Percentiles rank a stretch among this genome's conserved stretches.
Evolutionary conservation across 345 rosid species (phyloP).

Genomic region (Gossypium turneri): DNA sequence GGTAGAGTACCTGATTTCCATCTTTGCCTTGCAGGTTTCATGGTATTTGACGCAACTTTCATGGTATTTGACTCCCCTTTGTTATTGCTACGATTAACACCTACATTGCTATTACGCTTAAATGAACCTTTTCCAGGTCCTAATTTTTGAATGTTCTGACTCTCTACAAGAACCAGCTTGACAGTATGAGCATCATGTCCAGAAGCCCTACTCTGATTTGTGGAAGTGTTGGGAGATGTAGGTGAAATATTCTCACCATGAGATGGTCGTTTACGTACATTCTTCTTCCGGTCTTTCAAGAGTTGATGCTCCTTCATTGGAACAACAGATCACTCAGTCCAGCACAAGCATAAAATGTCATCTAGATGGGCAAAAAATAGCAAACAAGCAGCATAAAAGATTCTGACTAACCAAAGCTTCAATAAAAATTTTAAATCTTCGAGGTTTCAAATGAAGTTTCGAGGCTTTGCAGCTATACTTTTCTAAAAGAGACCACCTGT

Average conservation of each 20-base stretch:
- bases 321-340: slow-evolving; percentile 24
- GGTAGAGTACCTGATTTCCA: slow-evolving; percentile 65
- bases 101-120: slow-evolving; percentile 56
- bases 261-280: slow-evolving; percentile 59
- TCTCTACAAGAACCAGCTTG: slow-evolving; percentile 67
- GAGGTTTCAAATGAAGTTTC: slow-evolving; percentile 94
- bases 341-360: slow-evolving; percentile 23
- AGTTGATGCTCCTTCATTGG: slow-evolving; percentile 89
- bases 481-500: slow-evolving; percentile 98
- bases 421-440: slow-evolving; percentile 86
- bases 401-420: slow-evolving; percentile 88
- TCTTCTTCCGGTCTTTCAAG: slow-evolving; percentile 89
- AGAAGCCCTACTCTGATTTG: slow-evolving; percentile 63
- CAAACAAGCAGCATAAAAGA: slow-evolving; percentile 14
- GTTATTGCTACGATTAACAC: slow-evolving; percentile 45
- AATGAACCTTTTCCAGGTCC: slow-evolving; percentile 65
- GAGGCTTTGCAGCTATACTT: slow-evolving; percentile 98
- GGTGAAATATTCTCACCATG: slow-evolving; percentile 71
- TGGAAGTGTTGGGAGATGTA: slow-evolving; percentile 42
- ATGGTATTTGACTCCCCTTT: slow-evolving; percentile 55
- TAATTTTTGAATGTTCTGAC: slow-evolving; percentile 72
- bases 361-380: slow-evolving; percentile 18
- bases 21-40: slow-evolving; percentile 72
- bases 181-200: slow-evolving; percentile 57
- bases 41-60: slow-evolving; percentile 46